phyloP scores from a whole-genome alignment of 2,329 filamentous ascomycete species.

The Penicillium sp. region DNA sequence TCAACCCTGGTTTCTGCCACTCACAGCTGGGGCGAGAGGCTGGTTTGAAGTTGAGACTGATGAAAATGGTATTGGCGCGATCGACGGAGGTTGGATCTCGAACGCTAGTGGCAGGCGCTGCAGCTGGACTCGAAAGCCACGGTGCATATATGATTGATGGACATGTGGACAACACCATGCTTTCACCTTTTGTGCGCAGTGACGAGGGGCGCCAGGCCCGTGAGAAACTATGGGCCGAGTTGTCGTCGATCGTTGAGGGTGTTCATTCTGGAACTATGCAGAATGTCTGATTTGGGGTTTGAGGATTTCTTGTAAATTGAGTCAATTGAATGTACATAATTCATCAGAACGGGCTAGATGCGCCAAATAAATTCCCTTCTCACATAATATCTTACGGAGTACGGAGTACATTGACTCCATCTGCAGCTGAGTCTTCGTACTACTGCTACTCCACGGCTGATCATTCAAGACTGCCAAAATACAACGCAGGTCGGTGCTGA shows the following conservation, averaged over 20 bases:
- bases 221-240: conserved; percentile 47
- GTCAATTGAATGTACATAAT: not conserved
- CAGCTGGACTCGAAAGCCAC: conserved; percentile 44
- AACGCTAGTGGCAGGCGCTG: conserved; percentile 43
- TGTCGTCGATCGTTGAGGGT: conserved; percentile 44
- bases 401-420: not conserved
- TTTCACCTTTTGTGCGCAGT: conserved; percentile 43
- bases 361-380: not conserved
- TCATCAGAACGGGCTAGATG: not conserved
- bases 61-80: conserved; percentile 41
- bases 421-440: not conserved
- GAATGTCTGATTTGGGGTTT: conserved; percentile 13
- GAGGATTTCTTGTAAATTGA: not conserved
- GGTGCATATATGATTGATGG: conserved; percentile 50
- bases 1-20: conserved; percentile 57
- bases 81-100: conserved; percentile 51
- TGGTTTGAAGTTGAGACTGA: conserved; percentile 4
- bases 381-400: not conserved
- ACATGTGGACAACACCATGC: conserved; percentile 23
- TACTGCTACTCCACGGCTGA: not conserved
- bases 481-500: not conserved
- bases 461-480: not conserved
- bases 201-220: conserved; percentile 41
- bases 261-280: conserved; percentile 43
- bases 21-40: conserved; percentile 47